These are phyloP conservation scores for Petunia axillaris DNA, from an alignment of 257 asterid species.

Conservation along the genomic window DNA sequence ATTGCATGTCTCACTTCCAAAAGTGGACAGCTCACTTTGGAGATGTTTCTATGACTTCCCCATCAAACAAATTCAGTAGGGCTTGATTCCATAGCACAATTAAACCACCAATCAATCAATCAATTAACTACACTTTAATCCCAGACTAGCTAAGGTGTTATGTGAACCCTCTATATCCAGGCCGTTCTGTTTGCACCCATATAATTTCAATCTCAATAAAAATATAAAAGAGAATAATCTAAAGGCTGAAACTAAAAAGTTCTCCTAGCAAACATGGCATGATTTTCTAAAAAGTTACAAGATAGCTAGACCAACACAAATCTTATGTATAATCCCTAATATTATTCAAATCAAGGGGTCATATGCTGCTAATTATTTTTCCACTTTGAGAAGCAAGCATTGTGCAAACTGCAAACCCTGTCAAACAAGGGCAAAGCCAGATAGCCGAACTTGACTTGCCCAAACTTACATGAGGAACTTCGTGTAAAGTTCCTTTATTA, in stretches of 20 bases:
- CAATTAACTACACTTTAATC: not conserved
- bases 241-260: not conserved
- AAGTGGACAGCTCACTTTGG: not conserved
- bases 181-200: not conserved
- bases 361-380: not conserved
- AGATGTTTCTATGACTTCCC: slow-evolving; percentile 1
- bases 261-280: not conserved
- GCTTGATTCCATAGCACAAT: not conserved
- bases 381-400: too few relatives aligned
- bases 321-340: not conserved
- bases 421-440: not conserved
- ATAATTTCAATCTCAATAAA: not conserved
- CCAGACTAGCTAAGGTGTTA: not conserved
- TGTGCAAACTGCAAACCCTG: not conserved
- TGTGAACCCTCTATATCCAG: slow-evolving; percentile 7
- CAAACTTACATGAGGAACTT: not conserved
- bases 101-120: not conserved
- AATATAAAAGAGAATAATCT: not conserved
- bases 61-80: slow-evolving; percentile 8
- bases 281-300: too few relatives aligned
- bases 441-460: not conserved
- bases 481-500: not conserved
- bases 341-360: not conserved
- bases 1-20: not conserved
- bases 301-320: too few relatives aligned